Evolutionary conservation across 1,284 basidiomycete species (phyloP).

Genomic region (Schizopora paradoxa): DNA sequence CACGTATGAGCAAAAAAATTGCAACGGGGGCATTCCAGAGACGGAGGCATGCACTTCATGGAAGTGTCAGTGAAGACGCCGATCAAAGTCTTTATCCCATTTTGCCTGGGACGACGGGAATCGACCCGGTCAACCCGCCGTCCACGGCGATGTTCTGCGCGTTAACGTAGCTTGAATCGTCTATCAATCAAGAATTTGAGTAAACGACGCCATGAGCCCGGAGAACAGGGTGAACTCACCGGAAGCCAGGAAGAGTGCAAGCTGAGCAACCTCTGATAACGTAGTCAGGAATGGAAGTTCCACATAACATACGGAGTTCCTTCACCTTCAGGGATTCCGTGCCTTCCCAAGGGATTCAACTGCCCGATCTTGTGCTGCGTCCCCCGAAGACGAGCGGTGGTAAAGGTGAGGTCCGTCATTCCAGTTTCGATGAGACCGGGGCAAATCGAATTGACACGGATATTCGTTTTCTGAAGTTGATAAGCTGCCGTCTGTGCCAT

Average conservation of each 20-base stretch:
- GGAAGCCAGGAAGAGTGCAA: slow-evolving; percentile 81
- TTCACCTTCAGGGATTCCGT: slow-evolving; percentile 72
- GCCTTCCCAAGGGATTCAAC: slow-evolving; percentile 79
- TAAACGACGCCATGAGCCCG: slow-evolving; percentile 9
- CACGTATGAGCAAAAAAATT: neutral
- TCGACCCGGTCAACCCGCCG: slow-evolving; percentile 74
- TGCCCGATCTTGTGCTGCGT: slow-evolving; percentile 76
- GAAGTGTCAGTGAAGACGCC: too few species aligned
- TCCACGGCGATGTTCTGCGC: slow-evolving; percentile 86
- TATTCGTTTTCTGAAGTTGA: slow-evolving; percentile 76
- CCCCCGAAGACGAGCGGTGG: slow-evolving; percentile 71
- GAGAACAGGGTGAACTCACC: slow-evolving; percentile 47
- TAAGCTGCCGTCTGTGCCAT: slow-evolving; percentile 79
- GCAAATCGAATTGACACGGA: slow-evolving; percentile 88
- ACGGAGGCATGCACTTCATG: too few species aligned
- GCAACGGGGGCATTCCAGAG: neutral
- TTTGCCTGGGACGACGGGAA: slow-evolving; percentile 67
- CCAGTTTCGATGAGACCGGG: slow-evolving; percentile 90
- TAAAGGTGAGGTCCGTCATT: slow-evolving; percentile 76
- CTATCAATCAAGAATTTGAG: slow-evolving; percentile 34
- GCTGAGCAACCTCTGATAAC: slow-evolving; percentile 71
- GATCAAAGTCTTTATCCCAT: slow-evolving; percentile 39
- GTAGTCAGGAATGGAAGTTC: slow-evolving; percentile 1
- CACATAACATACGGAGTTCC: slow-evolving; percentile 1
- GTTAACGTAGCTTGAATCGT: slow-evolving; percentile 90